phyloP scores from a whole-genome alignment of 2,329 filamentous ascomycete genomes.

The Talaromyces sp. region DNA sequence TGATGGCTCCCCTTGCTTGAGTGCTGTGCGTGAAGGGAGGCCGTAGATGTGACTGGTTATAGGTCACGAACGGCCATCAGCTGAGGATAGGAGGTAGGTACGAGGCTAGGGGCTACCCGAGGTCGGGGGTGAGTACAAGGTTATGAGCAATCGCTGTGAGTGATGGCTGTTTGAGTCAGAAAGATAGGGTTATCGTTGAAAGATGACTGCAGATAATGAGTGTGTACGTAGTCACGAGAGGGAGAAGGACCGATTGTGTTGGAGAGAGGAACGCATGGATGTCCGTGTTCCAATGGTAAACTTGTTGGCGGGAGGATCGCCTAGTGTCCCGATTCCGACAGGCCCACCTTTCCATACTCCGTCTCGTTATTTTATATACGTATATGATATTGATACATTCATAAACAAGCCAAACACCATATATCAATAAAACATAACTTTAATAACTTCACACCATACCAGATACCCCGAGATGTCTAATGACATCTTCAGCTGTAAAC shows the following conservation, averaged over 20 bases:
- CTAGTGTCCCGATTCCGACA: neutral
- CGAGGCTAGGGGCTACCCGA: constrained; percentile 10
- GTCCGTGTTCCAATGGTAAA: neutral
- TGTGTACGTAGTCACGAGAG: neutral
- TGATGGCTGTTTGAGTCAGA: neutral
- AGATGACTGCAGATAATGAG: neutral
- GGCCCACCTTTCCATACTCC: neutral
- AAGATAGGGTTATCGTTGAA: neutral
- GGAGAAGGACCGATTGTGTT: neutral
- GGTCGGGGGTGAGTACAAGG: neutral
- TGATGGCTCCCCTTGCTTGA: constrained; percentile 13
- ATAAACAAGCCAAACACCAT: too few species aligned
- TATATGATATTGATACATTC: too few species aligned
- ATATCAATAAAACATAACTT: neutral
- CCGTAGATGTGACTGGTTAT: constrained; percentile 9
- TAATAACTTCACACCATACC: neutral
- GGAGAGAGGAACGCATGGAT: neutral
- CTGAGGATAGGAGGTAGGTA: constrained; percentile 5
- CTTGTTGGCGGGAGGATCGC: constrained; percentile 1
- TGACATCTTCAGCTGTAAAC: neutral
- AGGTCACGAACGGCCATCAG: constrained; percentile 13
- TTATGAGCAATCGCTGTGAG: neutral
- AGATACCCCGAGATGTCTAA: too few species aligned
- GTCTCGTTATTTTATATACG: neutral
- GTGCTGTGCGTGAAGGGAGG: constrained; percentile 7